These are phyloP conservation scores for Physaria fendleri DNA, from an alignment of 345 rosid genomes.

Conservation along the genomic window DNA sequence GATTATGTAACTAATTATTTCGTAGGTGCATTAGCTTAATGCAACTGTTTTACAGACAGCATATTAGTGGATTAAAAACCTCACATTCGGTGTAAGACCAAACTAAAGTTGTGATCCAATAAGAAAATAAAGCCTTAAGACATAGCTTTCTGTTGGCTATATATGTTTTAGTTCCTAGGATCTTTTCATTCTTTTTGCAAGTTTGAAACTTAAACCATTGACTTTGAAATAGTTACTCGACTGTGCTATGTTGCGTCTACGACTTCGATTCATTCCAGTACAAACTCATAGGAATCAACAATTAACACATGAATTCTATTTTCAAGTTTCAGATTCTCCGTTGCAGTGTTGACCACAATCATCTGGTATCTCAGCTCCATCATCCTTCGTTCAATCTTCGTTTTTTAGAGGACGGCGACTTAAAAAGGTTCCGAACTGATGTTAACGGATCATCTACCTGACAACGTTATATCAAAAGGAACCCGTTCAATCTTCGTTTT, in stretches of 20 bases:
- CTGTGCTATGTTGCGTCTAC: not conserved
- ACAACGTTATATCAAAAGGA: not conserved
- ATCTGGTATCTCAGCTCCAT: not conserved
- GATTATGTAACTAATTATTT: not conserved
- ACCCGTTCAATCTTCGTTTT: constrained; percentile 34
- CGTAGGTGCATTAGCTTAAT: too few relatives aligned
- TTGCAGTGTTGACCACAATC: not conserved
- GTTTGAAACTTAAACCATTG: not conserved
- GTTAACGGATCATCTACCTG: constrained; percentile 78
- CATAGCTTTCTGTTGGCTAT: not conserved
- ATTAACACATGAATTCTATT: not conserved
- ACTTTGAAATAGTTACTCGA: not conserved
- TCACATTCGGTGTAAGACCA: not conserved
- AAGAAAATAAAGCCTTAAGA: not conserved
- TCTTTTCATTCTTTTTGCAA: too few relatives aligned
- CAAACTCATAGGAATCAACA: constrained; percentile 1
- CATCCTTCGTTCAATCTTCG: constrained; percentile 33
- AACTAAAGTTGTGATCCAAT: not conserved
- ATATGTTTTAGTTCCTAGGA: too few relatives aligned
- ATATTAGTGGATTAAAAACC: not conserved
- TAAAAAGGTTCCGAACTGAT: constrained; percentile 65
- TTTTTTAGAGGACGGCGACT: constrained; percentile 51
- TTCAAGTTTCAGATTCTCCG: not conserved
- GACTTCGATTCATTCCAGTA: not conserved
- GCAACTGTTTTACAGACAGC: too few relatives aligned